Conservation (phyloP, 176 grass and related monocot species). For the Raddia distichophylla region DNA sequence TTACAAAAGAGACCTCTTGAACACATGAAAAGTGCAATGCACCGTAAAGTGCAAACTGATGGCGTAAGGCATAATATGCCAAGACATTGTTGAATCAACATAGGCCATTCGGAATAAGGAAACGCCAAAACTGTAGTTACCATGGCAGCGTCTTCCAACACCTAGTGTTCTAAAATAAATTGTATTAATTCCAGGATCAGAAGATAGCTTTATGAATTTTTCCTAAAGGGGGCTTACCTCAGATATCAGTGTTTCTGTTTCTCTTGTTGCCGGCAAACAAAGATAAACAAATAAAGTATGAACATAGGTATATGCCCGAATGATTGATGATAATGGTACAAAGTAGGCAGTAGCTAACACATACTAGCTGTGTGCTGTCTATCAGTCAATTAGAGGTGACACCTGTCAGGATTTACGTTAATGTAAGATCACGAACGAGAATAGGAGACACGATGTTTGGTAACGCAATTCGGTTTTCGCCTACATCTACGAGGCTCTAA, state of each 20-base stretch:
- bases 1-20: background rate
- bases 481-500: no score
- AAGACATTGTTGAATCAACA: background rate
- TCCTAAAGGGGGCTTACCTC: constrained; percentile 39
- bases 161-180: background rate
- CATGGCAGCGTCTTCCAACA: background rate
- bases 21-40: background rate
- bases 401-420: background rate
- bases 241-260: constrained; percentile 41
- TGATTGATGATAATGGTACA: constrained; percentile 3
- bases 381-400: background rate
- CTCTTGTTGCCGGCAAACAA: constrained; percentile 59
- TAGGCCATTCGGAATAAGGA: background rate
- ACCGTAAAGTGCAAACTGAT: constrained; percentile 23
- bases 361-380: background rate
- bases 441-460: no score
- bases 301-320: background rate
- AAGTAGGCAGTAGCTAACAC: constrained; percentile 3
- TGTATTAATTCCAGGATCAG: background rate
- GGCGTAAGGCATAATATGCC: background rate
- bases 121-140: background rate
- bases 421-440: no score
- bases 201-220: background rate
- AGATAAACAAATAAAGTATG: constrained; percentile 10
- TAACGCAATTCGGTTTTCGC: no score